These are phyloP conservation scores for Tricholomella constricta DNA, from an alignment of 768 basidiomycete genomes.

Conservation along the genomic window DNA sequence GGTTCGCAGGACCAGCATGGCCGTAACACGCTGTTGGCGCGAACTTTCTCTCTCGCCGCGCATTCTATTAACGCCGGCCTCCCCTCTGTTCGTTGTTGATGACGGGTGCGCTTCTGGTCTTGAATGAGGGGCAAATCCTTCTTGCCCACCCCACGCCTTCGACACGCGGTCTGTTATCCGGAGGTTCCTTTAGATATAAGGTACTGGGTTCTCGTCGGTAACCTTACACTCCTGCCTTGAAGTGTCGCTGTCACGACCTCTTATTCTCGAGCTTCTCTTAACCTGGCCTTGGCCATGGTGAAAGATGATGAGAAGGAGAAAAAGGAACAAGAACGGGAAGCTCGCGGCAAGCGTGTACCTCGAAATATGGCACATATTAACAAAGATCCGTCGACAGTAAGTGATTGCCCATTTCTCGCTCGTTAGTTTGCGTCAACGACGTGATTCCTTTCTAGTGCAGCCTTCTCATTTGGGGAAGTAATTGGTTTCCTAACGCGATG, in stretches of 20 bases:
- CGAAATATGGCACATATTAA: background rate
- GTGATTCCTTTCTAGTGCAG: background rate
- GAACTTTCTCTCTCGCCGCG: background rate
- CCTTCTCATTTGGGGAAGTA: no score
- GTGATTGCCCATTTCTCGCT: background rate
- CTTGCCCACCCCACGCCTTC: background rate
- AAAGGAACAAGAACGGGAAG: background rate
- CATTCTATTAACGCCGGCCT: background rate
- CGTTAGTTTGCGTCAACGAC: background rate
- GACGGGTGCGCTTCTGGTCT: no score
- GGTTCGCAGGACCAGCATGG: background rate
- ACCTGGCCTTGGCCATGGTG: no score
- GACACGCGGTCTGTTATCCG: background rate
- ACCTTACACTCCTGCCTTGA: background rate
- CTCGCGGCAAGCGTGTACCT: background rate
- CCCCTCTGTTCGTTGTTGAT: no score
- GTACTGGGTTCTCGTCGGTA: background rate
- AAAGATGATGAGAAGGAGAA: no score
- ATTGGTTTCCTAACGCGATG: no score
- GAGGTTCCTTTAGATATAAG: background rate
- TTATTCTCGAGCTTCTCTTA: no score
- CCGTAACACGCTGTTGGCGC: no score
- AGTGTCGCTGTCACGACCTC: background rate
- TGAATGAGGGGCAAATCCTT: no score
- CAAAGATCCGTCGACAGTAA: background rate